A percentile compares a stretch with the other conserved stretches of the same genome.
Evolutionary conservation across 2,329 filamentous ascomycete genomes (phyloP).

Genomic region (Ophiocordyceps camponoti-saundersi): DNA sequence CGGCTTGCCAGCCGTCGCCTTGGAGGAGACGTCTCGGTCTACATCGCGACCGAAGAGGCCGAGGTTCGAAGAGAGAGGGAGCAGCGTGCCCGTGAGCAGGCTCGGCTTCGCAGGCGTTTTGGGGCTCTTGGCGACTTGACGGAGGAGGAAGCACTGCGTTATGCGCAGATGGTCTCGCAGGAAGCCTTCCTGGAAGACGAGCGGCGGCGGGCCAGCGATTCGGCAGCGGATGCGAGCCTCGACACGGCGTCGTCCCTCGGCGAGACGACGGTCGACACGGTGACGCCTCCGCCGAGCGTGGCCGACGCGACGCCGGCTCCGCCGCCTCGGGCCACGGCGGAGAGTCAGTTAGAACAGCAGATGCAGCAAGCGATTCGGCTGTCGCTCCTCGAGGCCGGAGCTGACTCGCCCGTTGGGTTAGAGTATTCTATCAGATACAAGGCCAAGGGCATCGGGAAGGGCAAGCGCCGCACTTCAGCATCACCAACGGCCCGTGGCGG

Average conservation of each 20-base stretch:
- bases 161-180: conserved; percentile 49
- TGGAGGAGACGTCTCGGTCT: conserved; percentile 56
- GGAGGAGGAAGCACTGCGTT: conserved; percentile 47
- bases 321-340: conserved; percentile 13
- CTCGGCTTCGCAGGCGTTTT: conserved; percentile 61
- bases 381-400: conserved; percentile 37
- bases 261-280: conserved; percentile 25
- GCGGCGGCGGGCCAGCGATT: conserved; percentile 35
- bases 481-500: conserved; percentile 15
- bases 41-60: conserved; percentile 71
- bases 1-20: conserved; percentile 32
- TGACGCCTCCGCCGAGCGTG: conserved; percentile 38
- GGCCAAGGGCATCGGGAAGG: conserved; percentile 21
- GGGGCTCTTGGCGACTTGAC: conserved; percentile 49
- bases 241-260: conserved; percentile 24
- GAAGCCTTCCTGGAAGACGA: conserved; percentile 42
- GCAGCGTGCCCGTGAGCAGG: conserved; percentile 47
- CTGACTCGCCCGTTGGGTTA: conserved; percentile 28
- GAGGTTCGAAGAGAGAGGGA: conserved; percentile 63
- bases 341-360: conserved; percentile 41
- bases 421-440: conserved; percentile 35
- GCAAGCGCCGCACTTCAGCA: conserved; percentile 16
- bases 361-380: conserved; percentile 46
- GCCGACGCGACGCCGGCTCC: conserved; percentile 20
- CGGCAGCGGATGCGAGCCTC: conserved; percentile 27